Conservation (phyloP, 2,329 filamentous ascomycete species). For the Neopestalotiopsis sp. region DNA sequence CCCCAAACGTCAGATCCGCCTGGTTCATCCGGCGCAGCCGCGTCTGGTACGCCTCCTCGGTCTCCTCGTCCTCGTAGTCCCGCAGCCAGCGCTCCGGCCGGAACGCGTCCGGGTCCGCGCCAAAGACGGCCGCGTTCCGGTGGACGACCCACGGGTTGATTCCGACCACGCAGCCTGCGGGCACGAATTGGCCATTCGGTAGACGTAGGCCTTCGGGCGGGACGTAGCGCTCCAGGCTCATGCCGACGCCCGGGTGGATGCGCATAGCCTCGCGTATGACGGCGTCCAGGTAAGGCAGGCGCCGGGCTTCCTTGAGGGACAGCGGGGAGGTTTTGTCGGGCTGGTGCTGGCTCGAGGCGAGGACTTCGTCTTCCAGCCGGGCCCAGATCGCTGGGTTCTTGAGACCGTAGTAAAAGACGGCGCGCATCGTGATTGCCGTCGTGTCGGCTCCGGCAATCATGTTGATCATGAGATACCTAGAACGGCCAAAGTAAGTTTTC, state of each 20-base stretch:
- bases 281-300: slow-evolving; percentile 47
- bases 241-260: slow-evolving; percentile 51
- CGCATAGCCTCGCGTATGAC: slow-evolving; percentile 57
- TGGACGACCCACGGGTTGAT: background rate
- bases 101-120: background rate
- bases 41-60: slow-evolving; percentile 39
- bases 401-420: slow-evolving; percentile 42
- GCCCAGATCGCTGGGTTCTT: slow-evolving; percentile 33
- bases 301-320: slow-evolving; percentile 19
- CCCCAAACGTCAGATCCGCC: slow-evolving; percentile 18
- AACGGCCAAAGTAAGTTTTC: background rate
- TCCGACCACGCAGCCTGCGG: background rate
- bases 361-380: slow-evolving; percentile 41
- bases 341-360: background rate
- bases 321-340: background rate
- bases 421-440: slow-evolving; percentile 38
- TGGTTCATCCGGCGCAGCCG: slow-evolving; percentile 57
- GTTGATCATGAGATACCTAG: slow-evolving; percentile 28
- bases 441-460: slow-evolving; percentile 43
- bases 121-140: background rate
- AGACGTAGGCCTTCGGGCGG: slow-evolving; percentile 44
- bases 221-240: slow-evolving; percentile 56
- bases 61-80: background rate
- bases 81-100: slow-evolving; percentile 16
- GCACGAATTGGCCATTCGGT: slow-evolving; percentile 42